phyloP scores from a whole-genome alignment of 768 basidiomycete genomes.

The Tricholoma sp. region DNA sequence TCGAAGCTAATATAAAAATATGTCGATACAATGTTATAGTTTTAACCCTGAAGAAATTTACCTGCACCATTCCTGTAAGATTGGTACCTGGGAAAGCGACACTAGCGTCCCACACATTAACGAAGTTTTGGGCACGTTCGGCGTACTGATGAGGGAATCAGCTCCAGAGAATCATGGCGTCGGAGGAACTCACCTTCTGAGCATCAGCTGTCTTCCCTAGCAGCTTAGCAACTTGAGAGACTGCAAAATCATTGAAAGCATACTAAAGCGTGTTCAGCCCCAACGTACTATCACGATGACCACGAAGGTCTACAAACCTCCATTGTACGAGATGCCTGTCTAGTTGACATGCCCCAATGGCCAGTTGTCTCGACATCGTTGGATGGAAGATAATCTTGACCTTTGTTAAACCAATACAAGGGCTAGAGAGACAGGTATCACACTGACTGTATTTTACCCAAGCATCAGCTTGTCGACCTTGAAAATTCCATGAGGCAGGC shows the following conservation, averaged over 20 bases:
- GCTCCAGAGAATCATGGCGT: neutral
- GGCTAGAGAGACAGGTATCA: neutral
- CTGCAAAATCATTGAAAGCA: conserved; percentile 59
- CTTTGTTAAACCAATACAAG: neutral
- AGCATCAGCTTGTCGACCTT: conserved; percentile 51
- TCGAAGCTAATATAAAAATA: conserved; percentile 29
- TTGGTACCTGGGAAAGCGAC: conserved; percentile 43
- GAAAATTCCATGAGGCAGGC: conserved; percentile 57
- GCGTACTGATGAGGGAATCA: conserved; percentile 36
- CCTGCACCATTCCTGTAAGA: conserved; percentile 56
- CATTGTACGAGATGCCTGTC: conserved; percentile 57
- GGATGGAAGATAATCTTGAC: conserved; percentile 34
- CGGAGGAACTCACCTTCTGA: conserved; percentile 34
- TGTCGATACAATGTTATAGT: neutral
- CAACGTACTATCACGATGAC: no score
- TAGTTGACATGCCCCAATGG: conserved; percentile 44
- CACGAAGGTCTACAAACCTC: conserved; percentile 34
- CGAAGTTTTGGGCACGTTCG: conserved; percentile 49
- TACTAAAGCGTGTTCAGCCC: conserved; percentile 27
- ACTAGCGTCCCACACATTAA: conserved; percentile 57
- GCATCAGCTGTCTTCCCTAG: conserved; percentile 46
- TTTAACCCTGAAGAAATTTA: neutral
- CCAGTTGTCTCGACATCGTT: conserved; percentile 35
- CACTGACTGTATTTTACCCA: conserved; percentile 40
- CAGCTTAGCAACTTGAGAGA: conserved; percentile 57